Evolutionary conservation across 139 green algal genomes (phyloP).

Genomic region (Tetradesmus obliquus): DNA sequence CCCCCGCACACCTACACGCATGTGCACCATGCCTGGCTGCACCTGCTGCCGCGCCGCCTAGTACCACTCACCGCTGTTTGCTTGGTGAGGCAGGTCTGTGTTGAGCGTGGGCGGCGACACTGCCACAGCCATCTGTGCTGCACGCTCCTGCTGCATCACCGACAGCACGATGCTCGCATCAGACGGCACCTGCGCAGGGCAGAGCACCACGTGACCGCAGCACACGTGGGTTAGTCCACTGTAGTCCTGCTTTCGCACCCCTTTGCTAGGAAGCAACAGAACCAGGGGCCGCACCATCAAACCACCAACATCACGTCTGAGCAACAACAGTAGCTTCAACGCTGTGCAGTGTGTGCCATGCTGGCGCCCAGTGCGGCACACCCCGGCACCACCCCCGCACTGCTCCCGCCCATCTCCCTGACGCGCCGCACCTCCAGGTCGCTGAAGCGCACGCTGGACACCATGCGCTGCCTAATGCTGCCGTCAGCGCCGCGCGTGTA

Average conservation of each 20-base stretch:
- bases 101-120: constrained; percentile 21
- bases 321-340: no score
- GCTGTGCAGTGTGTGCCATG: not conserved
- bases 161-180: constrained; percentile 24
- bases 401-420: not conserved
- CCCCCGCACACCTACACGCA: no score
- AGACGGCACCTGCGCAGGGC: constrained; percentile 17
- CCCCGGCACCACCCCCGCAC: no score
- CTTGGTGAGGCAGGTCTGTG: constrained; percentile 5
- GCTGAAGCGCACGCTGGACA: constrained; percentile 41
- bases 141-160: constrained; percentile 25
- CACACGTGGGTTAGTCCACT: not conserved
- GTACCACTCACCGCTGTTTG: not conserved
- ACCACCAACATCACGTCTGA: not conserved
- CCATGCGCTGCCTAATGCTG: not conserved
- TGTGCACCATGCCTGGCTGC: not conserved
- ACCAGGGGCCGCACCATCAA: not conserved
- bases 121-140: not conserved
- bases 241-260: not conserved
- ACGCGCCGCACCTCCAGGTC: constrained; percentile 39
- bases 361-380: not conserved
- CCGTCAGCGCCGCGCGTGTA: constrained; percentile 40
- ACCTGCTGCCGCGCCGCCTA: not conserved
- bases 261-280: not conserved
- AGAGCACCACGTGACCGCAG: not conserved